Conservation (phyloP, 225 moss, liverwort and hornwort genomes). For the Marchantia polymorpha region DNA sequence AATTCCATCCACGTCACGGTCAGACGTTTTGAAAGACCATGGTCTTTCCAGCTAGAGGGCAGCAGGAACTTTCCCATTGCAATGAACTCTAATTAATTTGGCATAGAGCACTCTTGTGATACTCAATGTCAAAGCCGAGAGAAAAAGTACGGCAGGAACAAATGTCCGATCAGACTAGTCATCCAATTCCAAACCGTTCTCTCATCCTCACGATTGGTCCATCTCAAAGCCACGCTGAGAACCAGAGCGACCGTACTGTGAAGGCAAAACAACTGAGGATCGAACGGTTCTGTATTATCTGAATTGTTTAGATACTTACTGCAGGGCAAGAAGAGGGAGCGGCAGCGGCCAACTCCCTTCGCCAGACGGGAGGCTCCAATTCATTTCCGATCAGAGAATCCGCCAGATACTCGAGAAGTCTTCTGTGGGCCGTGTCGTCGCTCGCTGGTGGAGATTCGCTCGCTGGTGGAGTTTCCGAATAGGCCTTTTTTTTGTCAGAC, state of each 20-base stretch:
- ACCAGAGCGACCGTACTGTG: too few relatives aligned
- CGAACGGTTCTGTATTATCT: too few relatives aligned
- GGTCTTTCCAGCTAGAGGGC: too few relatives aligned
- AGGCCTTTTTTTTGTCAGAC: background rate
- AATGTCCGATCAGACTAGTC: too few relatives aligned
- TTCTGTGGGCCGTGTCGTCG: background rate
- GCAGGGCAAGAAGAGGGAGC: background rate
- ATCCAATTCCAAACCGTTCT: background rate
- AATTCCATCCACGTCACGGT: background rate
- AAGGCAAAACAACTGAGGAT: too few relatives aligned
- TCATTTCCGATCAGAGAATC: background rate
- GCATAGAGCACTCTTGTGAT: too few relatives aligned
- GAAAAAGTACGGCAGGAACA: too few relatives aligned
- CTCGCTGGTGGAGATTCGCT: background rate
- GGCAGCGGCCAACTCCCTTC: conserved; percentile 5
- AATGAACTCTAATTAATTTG: too few relatives aligned
- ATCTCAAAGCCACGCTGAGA: too few relatives aligned
- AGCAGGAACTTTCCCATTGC: too few relatives aligned
- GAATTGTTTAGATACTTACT: background rate
- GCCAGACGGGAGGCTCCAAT: background rate
- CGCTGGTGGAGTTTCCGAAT: background rate
- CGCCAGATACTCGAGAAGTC: conserved; percentile 21
- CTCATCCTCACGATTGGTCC: too few relatives aligned
- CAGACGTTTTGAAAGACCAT: background rate
- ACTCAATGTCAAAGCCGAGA: too few relatives aligned